Conservation (phyloP, 192 early-diverging fungal species). For the Radiomyces spectabilis region DNA sequence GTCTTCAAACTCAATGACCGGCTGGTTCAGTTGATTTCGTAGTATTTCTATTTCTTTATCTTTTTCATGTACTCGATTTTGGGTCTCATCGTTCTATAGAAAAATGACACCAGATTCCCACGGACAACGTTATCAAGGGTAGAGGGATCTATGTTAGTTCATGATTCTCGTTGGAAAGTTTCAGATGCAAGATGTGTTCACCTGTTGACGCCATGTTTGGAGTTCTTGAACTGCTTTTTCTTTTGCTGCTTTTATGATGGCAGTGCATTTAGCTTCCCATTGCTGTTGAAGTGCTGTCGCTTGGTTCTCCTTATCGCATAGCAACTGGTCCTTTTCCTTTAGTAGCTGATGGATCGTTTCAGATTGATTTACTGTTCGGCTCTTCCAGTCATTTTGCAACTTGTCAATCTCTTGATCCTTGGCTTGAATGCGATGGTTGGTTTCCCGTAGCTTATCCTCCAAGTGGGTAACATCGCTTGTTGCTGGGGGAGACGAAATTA, state of each 20-base stretch:
- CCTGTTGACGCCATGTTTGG: no score
- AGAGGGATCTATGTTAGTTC: neutral
- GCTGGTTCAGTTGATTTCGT: slow-evolving; percentile 16
- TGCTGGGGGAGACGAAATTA: neutral
- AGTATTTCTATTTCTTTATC: slow-evolving; percentile 9
- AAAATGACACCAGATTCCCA: neutral
- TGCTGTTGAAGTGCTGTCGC: slow-evolving; percentile 1
- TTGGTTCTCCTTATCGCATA: slow-evolving; percentile 13
- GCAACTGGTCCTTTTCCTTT: slow-evolving; percentile 14
- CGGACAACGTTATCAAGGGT: neutral
- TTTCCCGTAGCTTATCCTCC: neutral
- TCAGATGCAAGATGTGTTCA: no score
- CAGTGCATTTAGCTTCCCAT: slow-evolving; percentile 11
- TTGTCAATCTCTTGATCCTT: neutral
- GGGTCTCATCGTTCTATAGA: slow-evolving; percentile 15
- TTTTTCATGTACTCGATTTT: slow-evolving; percentile 17
- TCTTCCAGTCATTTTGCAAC: neutral
- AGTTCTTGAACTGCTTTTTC: neutral
- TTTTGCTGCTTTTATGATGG: neutral
- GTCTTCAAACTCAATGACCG: slow-evolving; percentile 24
- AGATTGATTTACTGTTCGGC: neutral
- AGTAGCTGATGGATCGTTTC: slow-evolving; percentile 10
- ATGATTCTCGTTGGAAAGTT: no score
- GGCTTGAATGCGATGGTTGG: slow-evolving; percentile 1
- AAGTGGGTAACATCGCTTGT: neutral